These are phyloP conservation scores for Xylaria grammica DNA, from an alignment of 495 filamentous ascomycete genomes.

Conservation along the genomic window DNA sequence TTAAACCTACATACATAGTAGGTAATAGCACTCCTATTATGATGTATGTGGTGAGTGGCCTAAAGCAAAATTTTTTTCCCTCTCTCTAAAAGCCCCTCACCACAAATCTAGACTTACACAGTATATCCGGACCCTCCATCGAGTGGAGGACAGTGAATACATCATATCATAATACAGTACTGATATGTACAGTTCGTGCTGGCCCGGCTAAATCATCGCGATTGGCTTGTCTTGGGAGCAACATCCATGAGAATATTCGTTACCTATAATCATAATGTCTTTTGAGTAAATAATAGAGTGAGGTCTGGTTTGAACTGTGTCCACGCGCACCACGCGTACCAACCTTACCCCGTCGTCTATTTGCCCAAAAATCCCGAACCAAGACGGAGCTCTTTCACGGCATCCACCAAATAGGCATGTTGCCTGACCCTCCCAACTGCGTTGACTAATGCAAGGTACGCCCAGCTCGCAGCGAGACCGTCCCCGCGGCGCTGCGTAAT, in stretches of 20 bases:
- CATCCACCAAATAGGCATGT: conserved; percentile 20
- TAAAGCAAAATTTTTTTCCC: conserved; percentile 8
- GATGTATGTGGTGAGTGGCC: conserved; percentile 6
- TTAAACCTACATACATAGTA: not conserved
- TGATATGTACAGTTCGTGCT: not conserved
- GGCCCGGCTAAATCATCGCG: not conserved
- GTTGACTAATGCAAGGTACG: conserved; percentile 26
- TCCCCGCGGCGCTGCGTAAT: not conserved
- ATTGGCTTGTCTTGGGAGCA: conserved; percentile 1
- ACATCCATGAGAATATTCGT: no score
- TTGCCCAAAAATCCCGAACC: conserved; percentile 11
- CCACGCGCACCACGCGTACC: not conserved
- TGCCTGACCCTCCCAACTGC: conserved; percentile 19
- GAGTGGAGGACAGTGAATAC: not conserved
- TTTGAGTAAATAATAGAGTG: not conserved
- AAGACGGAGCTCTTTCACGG: not conserved
- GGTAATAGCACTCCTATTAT: not conserved
- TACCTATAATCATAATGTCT: not conserved
- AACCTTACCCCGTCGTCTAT: not conserved
- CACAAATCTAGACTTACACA: not conserved
- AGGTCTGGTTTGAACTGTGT: conserved; percentile 3
- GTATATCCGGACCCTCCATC: not conserved
- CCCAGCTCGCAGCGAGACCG: conserved; percentile 18
- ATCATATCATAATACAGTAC: conserved; percentile 13
- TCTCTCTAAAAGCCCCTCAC: conserved; percentile 5